phyloP scores from a whole-genome alignment of 768 basidiomycete genomes.

The Lyophyllum atratum region DNA sequence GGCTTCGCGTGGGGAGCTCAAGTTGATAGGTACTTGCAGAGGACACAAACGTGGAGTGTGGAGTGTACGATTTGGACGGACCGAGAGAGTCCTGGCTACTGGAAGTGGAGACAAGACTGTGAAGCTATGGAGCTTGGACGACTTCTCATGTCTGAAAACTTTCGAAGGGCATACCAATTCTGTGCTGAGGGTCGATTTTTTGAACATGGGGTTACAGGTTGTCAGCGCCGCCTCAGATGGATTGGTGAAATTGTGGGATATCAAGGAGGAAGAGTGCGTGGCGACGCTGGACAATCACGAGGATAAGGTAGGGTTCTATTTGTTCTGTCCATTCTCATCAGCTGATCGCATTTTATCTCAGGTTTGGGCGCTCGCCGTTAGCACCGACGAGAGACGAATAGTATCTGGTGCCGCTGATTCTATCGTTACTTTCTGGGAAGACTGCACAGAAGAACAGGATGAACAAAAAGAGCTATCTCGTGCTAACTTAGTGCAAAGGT shows the following conservation, averaged over 20 bases:
- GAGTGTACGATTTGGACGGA: conserved; percentile 85
- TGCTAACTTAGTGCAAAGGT: conserved; percentile 80
- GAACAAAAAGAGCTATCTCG: conserved; percentile 73
- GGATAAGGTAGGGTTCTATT: conserved; percentile 71
- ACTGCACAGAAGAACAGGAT: conserved; percentile 86
- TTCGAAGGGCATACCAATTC: conserved; percentile 99
- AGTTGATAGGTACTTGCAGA: conserved; percentile 82
- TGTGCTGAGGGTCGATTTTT: conserved; percentile 89
- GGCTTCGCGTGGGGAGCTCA: conserved; percentile 66
- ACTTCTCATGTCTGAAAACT: conserved; percentile 92
- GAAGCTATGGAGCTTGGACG: conserved; percentile 91
- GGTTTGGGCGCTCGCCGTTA: conserved; percentile 96
- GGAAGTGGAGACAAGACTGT: conserved; percentile 96
- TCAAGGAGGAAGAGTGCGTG: conserved; percentile 84
- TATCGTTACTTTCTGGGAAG: conserved; percentile 94
- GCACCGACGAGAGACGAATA: conserved; percentile 77
- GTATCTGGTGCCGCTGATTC: conserved; percentile 97
- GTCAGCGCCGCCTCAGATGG: conserved; percentile 93
- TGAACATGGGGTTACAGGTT: conserved; percentile 81
- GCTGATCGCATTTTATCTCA: conserved; percentile 30
- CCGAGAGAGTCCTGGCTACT: conserved; percentile 85
- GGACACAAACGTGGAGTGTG: conserved; percentile 98
- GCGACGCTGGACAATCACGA: conserved; percentile 96
- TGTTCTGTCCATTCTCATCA: neutral
- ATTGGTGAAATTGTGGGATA: conserved; percentile 93